These are phyloP conservation scores for Liriodendron chinense DNA, from an alignment of 164 flowering plant species.

Conservation along the genomic window DNA sequence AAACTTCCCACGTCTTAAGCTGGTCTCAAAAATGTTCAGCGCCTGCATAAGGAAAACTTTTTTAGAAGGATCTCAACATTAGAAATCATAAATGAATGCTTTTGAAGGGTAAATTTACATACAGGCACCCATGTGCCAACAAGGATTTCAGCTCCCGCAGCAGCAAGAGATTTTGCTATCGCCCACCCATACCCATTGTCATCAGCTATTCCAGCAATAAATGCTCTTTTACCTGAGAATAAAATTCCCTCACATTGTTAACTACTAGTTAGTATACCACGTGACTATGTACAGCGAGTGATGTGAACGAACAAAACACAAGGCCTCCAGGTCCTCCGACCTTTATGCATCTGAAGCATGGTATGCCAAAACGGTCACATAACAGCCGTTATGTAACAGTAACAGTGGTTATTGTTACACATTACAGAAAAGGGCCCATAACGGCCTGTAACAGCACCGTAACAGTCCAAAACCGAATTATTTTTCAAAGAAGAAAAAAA, in stretches of 20 bases:
- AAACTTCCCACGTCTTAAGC: slow-evolving; percentile 92
- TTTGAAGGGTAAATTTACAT: slow-evolving; percentile 28
- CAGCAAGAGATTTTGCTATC: slow-evolving; percentile 98
- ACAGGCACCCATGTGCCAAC: slow-evolving; percentile 99
- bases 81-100: neutral
- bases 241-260: neutral
- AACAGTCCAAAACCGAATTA: too few relatives aligned
- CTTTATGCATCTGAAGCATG: neutral
- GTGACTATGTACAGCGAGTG: neutral
- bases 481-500: too few relatives aligned
- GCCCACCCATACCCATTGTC: slow-evolving; percentile 99
- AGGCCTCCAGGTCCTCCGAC: neutral
- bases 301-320: neutral
- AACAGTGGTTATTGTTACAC: too few relatives aligned
- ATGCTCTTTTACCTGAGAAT: slow-evolving; percentile 82
- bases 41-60: slow-evolving; percentile 43
- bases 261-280: neutral
- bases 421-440: too few relatives aligned
- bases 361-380: too few relatives aligned
- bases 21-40: slow-evolving; percentile 85
- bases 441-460: too few relatives aligned
- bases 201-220: slow-evolving; percentile 96
- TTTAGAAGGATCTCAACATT: neutral
- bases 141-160: slow-evolving; percentile 98
- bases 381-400: too few relatives aligned